A percentile compares a stretch with the other conserved stretches of the same genome.
Conservation (phyloP, 192 early-diverging fungal genomes). For the Umbelopsis sp. region DNA sequence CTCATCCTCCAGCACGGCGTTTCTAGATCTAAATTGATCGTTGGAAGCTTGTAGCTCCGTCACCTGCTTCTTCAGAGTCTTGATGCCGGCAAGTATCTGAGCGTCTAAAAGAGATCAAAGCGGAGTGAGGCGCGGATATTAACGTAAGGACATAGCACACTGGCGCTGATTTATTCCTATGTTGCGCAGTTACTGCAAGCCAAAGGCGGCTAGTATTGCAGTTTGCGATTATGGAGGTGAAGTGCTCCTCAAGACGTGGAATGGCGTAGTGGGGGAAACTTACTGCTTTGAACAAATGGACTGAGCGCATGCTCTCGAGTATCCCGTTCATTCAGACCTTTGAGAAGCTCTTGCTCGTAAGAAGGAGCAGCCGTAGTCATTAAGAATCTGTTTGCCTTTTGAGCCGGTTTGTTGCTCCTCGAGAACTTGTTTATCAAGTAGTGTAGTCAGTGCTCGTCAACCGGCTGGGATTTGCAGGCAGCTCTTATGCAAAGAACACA, state of each 20-base stretch:
- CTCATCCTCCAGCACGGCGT: neutral
- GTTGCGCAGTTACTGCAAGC: too few species aligned
- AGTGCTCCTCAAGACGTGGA: too few species aligned
- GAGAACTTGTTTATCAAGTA: too few species aligned
- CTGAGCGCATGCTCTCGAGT: slow-evolving; percentile 50
- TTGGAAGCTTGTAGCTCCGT: neutral
- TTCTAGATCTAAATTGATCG: neutral
- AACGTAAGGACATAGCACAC: too few species aligned
- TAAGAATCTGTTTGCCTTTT: neutral
- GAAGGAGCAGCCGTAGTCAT: slow-evolving; percentile 9
- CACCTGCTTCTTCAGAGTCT: slow-evolving; percentile 5
- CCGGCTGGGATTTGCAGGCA: too few species aligned
- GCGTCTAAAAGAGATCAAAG: neutral
- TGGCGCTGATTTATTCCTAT: too few species aligned
- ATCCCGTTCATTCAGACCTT: slow-evolving; percentile 45
- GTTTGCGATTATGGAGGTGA: too few species aligned
- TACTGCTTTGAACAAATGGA: slow-evolving; percentile 53
- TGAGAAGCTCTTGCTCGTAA: slow-evolving; percentile 31
- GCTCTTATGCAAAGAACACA: too few species aligned
- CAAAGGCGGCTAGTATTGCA: too few species aligned
- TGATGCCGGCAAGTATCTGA: neutral
- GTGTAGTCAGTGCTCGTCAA: too few species aligned
- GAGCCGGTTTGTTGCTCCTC: too few species aligned
- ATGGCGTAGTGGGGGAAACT: slow-evolving; percentile 1
- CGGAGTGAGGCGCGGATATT: neutral